A percentile compares a stretch with the other conserved stretches of the same genome.
Evolutionary conservation across 2,329 filamentous ascomycete species (phyloP).

Genomic region (Graphilbum fragrans): DNA sequence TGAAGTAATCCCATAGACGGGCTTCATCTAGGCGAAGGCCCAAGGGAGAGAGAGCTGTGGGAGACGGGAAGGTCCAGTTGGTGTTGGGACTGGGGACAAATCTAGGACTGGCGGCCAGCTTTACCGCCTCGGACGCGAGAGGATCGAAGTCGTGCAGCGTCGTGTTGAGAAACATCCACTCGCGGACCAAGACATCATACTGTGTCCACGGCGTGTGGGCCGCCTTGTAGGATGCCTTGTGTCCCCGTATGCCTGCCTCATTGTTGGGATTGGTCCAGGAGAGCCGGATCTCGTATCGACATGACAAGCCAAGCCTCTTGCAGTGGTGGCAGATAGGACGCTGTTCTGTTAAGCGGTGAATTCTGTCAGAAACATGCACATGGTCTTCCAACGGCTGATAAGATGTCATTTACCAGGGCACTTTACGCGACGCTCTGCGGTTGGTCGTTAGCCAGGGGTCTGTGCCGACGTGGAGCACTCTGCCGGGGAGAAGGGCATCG

Average conservation of each 20-base stretch:
- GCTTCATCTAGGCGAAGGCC: neutral
- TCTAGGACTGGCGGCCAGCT: neutral
- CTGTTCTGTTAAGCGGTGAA: neutral
- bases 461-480: neutral
- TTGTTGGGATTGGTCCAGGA: neutral
- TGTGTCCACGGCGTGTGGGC: neutral
- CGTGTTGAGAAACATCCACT: slow-evolving; percentile 9
- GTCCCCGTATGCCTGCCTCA: neutral
- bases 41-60: neutral
- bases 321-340: slow-evolving; percentile 1
- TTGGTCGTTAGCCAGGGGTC: neutral
- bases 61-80: neutral
- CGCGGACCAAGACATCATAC: neutral
- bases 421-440: slow-evolving; percentile 2
- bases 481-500: neutral
- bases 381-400: neutral
- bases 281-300: slow-evolving; percentile 1
- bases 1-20: slow-evolving; percentile 1
- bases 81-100: neutral
- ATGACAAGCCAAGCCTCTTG: neutral
- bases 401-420: neutral
- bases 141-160: neutral
- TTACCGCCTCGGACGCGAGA: too few species aligned
- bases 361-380: neutral
- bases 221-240: too few species aligned